Evolutionary conservation across 2,329 filamentous ascomycete genomes (phyloP), one percentile per base, ranked within the genome.

Genomic region (Pseudocercospora cruenta): DNA sequence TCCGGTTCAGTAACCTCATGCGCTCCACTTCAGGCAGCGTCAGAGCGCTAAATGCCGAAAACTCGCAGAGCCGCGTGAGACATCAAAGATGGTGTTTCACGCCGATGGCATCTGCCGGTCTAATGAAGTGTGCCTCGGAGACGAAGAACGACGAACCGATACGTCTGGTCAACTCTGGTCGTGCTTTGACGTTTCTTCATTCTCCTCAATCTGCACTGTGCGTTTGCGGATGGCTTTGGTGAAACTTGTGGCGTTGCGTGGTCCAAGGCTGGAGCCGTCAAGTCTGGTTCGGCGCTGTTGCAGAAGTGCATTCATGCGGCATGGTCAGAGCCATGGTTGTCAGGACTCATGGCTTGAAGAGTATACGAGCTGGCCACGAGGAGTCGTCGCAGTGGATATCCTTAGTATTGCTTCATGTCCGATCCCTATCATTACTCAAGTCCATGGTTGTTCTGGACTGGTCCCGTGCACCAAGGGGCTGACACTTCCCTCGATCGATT

Each of bases 371-470:
- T 55, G 51, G 24, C 51, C 22, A n/a, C 16, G 24, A 26, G 16
- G 22, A 33, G 16, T n/a, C 51, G 6, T 39, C 36, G 36, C 24
- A 54, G 24, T 26, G 24, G 3, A 24, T 8, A n/a, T 54, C 24
- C 14, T n/a, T 54, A n/a, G 51, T 31, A 22, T 54, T 14, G 24
- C 51, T 55, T 31, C 22, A n/a, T 26, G 51, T 55, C 51, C 16
- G 26, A n/a, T 33, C 26, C 33, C 22, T 36, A 26, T 58, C 24
- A 19, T 28, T 58, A 24, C 49, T 43, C 55, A 28, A 57, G 57
- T 33, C 65, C 58, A 64, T 36, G 64, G 33, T 33, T 68, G 64
- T 54, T 72, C 70, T n/a, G 71, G 69, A 62, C 70, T 72, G 58
- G 66, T 67, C n/a, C 69, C 70, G 63, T 33, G 59, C 45, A 69